A percentile compares a stretch with the other conserved stretches of the same genome.
Evolutionary conservation across 2,329 filamentous ascomycete species (phyloP).

Genomic region (Ceratocystis cubensis): DNA sequence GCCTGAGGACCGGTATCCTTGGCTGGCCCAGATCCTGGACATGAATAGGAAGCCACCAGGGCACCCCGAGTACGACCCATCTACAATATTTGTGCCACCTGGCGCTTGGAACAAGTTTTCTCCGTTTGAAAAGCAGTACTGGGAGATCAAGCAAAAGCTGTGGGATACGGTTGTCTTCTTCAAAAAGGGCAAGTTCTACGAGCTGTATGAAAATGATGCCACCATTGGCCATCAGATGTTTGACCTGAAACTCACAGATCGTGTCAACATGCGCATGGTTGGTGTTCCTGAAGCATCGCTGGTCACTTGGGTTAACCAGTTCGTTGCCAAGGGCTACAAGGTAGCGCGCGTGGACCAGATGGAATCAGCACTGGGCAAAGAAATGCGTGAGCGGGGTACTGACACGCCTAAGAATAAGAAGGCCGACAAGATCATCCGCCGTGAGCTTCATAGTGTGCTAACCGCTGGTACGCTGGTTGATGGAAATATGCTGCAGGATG

Average conservation of each 20-base stretch:
- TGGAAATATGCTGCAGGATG: conserved; percentile 90
- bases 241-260: conserved; percentile 91
- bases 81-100: conserved; percentile 82
- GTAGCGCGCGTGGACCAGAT: conserved; percentile 94
- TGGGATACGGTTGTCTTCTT: conserved; percentile 98
- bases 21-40: conserved; percentile 77
- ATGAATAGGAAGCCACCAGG: conserved; percentile 66
- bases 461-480: conserved; percentile 91
- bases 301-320: conserved; percentile 96
- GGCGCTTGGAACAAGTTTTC: conserved; percentile 71
- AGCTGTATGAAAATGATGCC: conserved; percentile 94
- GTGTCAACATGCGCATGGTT: conserved; percentile 99
- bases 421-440: conserved; percentile 82
- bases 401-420: conserved; percentile 49
- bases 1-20: conserved; percentile 74
- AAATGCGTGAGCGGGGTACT: conserved; percentile 88
- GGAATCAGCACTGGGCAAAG: conserved; percentile 88
- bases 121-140: conserved; percentile 95
- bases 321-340: conserved; percentile 95
- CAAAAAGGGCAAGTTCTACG: conserved; percentile 99
- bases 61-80: conserved; percentile 80
- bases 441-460: conserved; percentile 81
- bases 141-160: conserved; percentile 97
- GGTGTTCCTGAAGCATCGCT: conserved; percentile 90
- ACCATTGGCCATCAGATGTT: conserved; percentile 94